Percentiles rank a stretch among this genome's conserved stretches.
Evolutionary conservation across 192 early-diverging fungal species (phyloP).

Genomic region (Coemansia asiatica): DNA sequence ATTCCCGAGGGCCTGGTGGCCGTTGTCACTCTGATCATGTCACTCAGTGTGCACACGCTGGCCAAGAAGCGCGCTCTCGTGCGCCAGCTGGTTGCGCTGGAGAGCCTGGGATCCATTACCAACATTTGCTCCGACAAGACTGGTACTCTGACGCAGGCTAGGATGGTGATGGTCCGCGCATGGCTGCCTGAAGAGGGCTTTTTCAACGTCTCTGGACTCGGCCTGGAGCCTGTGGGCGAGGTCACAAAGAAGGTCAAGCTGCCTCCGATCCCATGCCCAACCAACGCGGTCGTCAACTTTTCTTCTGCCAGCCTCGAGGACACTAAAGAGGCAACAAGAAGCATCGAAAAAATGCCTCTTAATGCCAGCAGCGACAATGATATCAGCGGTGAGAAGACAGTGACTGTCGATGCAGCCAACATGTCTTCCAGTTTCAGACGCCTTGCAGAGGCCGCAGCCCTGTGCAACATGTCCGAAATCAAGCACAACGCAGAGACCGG

Average conservation of each 20-base stretch:
- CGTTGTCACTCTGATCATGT: constrained; percentile 93
- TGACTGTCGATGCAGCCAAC: constrained; percentile 36
- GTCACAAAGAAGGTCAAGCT: constrained; percentile 36
- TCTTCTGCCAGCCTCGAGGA: not conserved
- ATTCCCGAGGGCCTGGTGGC: constrained; percentile 95
- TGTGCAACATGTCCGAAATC: constrained; percentile 85
- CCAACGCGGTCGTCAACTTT: constrained; percentile 32
- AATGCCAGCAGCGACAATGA: not conserved
- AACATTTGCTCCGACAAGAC: constrained; percentile 97
- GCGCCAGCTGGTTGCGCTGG: constrained; percentile 82
- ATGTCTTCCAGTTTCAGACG: constrained; percentile 53
- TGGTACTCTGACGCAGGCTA: constrained; percentile 91
- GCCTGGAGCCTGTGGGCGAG: constrained; percentile 63
- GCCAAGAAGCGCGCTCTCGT: constrained; percentile 86
- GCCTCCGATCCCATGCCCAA: constrained; percentile 11
- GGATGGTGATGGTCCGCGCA: constrained; percentile 85
- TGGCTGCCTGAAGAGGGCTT: constrained; percentile 76
- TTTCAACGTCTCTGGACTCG: constrained; percentile 68
- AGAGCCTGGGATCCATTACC: constrained; percentile 88
- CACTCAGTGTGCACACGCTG: constrained; percentile 85
- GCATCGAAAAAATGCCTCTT: constrained; percentile 6
- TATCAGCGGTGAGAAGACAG: constrained; percentile 19
- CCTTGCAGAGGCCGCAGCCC: constrained; percentile 62
- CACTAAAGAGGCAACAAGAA: not conserved
- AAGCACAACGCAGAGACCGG: constrained; percentile 59